phyloP scores from a whole-genome alignment of 164 flowering plant species.

The Berberis vulgaris region DNA sequence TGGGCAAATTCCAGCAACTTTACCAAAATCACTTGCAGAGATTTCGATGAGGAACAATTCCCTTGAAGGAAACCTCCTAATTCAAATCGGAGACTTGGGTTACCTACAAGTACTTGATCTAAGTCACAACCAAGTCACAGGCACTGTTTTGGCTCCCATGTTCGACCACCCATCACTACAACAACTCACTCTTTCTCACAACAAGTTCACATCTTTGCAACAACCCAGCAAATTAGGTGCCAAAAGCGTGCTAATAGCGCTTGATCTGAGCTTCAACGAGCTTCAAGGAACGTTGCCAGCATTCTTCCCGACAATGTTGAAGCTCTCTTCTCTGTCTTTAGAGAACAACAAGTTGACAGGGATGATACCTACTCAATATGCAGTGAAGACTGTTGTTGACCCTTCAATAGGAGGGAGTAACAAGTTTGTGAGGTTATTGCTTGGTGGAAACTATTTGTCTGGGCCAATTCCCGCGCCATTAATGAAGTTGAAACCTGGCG shows the following conservation, averaged over 20 bases:
- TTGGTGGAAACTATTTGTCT: conserved; percentile 68
- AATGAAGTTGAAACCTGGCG: conserved; percentile 44
- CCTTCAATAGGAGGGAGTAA: conserved; percentile 28
- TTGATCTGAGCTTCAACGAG: conserved; percentile 62
- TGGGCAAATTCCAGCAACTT: conserved; percentile 38
- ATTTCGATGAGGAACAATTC: conserved; percentile 63
- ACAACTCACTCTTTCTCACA: conserved; percentile 72
- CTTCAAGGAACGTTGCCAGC: conserved; percentile 57
- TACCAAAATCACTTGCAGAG: conserved; percentile 52
- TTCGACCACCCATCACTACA: conserved; percentile 74
- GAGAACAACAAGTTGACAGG: conserved; percentile 77
- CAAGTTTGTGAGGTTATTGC: conserved; percentile 50
- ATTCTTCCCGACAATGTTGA: conserved; percentile 68
- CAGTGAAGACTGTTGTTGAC: conserved; percentile 29
- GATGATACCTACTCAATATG: conserved; percentile 62
- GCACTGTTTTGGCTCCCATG: conserved; percentile 40
- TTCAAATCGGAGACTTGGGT: conserved; percentile 9
- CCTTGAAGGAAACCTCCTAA: conserved; percentile 39
- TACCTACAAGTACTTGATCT: conserved; percentile 71
- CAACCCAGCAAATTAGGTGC: conserved; percentile 20
- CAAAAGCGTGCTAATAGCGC: conserved; percentile 52
- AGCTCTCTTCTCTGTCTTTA: conserved; percentile 58
- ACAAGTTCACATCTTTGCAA: conserved; percentile 39
- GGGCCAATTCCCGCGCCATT: conserved; percentile 69
- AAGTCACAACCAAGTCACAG: conserved; percentile 61